phyloP scores from a whole-genome alignment of 805 yeast genomes.

The Pichia eremophila region DNA sequence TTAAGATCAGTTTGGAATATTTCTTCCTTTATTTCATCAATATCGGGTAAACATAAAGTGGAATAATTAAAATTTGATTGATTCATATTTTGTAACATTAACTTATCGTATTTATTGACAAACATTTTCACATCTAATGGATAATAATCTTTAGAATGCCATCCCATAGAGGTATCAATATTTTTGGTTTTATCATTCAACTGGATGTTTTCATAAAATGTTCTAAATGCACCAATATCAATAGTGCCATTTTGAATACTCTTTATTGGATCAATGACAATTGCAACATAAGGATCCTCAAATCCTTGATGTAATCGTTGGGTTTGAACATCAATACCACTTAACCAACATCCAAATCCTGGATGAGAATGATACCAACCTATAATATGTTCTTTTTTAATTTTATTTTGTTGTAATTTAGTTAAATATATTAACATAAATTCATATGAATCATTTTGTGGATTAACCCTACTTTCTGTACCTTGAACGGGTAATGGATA shows the following conservation, averaged over 20 bases:
- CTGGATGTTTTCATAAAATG: conserved; percentile 31
- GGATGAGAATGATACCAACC: conserved; percentile 99
- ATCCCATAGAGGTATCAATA: conserved; percentile 45
- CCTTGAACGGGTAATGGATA: conserved; percentile 91
- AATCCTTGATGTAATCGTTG: conserved; percentile 76
- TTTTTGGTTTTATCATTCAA: neutral
- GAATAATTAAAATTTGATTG: neutral
- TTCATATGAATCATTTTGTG: conserved; percentile 88
- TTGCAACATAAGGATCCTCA: conserved; percentile 86
- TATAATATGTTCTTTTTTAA: conserved; percentile 61
- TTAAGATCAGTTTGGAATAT: neutral
- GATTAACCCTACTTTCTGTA: conserved; percentile 92
- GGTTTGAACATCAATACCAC: conserved; percentile 88
- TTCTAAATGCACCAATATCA: conserved; percentile 85
- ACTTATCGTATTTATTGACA: conserved; percentile 40
- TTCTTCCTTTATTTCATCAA: neutral
- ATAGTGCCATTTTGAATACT: conserved; percentile 54
- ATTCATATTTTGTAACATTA: conserved; percentile 24
- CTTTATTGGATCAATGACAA: conserved; percentile 78
- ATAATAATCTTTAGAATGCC: conserved; percentile 62
- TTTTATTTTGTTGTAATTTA: conserved; percentile 35
- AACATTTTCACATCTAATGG: conserved; percentile 54
- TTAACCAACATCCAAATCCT: conserved; percentile 93
- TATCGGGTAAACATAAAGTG: neutral
- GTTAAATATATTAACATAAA: conserved; percentile 83